Base-by-base conservation (phyloP, 208 protist genomes). In the Novymonas esmeraldas region DNA sequence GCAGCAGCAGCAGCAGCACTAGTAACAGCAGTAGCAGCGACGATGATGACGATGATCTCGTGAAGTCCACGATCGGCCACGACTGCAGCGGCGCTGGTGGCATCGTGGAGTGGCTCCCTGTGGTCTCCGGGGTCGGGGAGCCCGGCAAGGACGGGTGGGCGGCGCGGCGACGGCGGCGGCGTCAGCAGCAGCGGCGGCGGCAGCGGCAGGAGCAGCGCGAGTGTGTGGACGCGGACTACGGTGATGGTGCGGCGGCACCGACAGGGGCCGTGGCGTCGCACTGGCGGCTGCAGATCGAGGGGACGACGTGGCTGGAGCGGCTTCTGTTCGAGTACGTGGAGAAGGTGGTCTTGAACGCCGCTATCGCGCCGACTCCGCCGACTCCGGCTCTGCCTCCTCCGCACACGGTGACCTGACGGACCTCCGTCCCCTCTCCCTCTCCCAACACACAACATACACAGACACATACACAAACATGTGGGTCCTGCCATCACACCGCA, bases 271-370 rank as follows among this genome's bases (percentile, higher is more conserved):
- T 9, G 16, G 10, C 36, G 33, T 44, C 51, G 20, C 51, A 31
- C 42, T 60, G 69, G 50, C 28, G 48, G 36, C 20, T 74, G 16
- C 61, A 46, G 3, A 63, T 82, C 55, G 80, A 79, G 28, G 66
- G 73, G 6, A 82, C 80, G 24, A 85, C 76, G 38, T 82, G 80
- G 80, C 10, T 85, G 38, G 76, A 85, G 65, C 65, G 63, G 10
- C 68, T 82, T 11, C 14, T 85, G 22, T 67, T 82, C 14, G 76
- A 82, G 58, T 85, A 82, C 44, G 62, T 85, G 24, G 70, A 74
- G 51, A 63, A 46, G 49, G 65, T 71, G 18, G 16, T 82, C 4
- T 36, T 85, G 24, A 38, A 62, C 48, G 36, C 36, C 36, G 36
- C 36, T 11, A 41, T 11, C 7, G n/a, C n/a, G n/a, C n/a, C n/a